These are phyloP conservation scores for Alternaria novae-zelandiae DNA, from an alignment of 2,329 filamentous ascomycete species.

Conservation along the genomic window DNA sequence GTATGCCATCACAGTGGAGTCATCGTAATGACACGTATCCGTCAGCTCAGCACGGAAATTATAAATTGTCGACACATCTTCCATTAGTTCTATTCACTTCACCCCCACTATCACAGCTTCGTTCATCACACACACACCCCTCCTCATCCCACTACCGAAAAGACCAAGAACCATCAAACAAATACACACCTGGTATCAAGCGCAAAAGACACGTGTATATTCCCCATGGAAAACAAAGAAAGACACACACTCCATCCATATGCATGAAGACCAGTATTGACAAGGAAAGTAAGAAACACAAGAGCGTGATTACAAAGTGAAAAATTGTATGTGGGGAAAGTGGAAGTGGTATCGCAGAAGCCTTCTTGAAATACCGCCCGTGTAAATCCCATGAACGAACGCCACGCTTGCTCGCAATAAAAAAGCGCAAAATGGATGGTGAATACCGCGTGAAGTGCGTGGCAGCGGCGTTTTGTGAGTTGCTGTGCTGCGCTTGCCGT, in stretches of 20 bases:
- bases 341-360: slow-evolving; percentile 2
- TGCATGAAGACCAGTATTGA: background rate
- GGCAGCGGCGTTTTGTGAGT: background rate
- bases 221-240: background rate
- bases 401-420: background rate
- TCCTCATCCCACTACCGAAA: background rate
- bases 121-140: background rate
- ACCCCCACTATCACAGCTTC: background rate
- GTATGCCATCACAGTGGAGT: background rate
- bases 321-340: background rate
- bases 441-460: background rate
- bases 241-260: slow-evolving; percentile 2
- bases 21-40: background rate
- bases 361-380: background rate
- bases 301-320: background rate
- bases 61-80: background rate
- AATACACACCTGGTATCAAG: slow-evolving; percentile 2
- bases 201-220: slow-evolving; percentile 3
- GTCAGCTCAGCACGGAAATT: background rate
- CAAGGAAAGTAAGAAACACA: background rate
- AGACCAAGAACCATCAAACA: background rate
- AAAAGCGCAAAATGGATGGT: background rate
- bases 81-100: background rate
- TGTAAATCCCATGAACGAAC: background rate
- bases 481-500: background rate